These are phyloP conservation scores for Geranium brycei DNA, from an alignment of 345 rosid species.

Conservation along the genomic window DNA sequence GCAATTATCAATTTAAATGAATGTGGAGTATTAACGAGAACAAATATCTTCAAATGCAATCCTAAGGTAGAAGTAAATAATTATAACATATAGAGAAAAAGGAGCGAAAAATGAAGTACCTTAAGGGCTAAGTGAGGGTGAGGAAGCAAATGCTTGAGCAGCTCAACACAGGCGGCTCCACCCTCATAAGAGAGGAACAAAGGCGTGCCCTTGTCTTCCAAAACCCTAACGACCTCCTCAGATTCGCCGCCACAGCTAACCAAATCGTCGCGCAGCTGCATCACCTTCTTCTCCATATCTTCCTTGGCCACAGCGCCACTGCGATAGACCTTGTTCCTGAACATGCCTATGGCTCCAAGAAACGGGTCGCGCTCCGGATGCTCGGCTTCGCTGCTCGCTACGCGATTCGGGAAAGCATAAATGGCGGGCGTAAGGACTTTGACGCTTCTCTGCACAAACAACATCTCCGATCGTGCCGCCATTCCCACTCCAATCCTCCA, in stretches of 20 bases:
- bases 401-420: too few species aligned
- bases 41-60: too few species aligned
- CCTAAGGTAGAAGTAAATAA: too few species aligned
- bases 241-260: slow-evolving; percentile 18
- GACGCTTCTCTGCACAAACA: slow-evolving; percentile 6
- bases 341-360: too few species aligned
- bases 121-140: slow-evolving; percentile 43
- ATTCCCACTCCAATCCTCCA: slow-evolving; percentile 32
- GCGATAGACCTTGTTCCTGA: too few species aligned
- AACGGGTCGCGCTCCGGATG: too few species aligned
- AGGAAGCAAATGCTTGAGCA: slow-evolving; percentile 40
- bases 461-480: too few species aligned
- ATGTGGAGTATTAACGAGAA: too few species aligned
- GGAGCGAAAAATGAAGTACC: slow-evolving; percentile 31
- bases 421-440: slow-evolving; percentile 11
- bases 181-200: slow-evolving; percentile 22
- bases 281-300: neutral
- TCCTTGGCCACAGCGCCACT: too few species aligned
- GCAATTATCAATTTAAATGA: too few species aligned
- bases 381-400: too few species aligned
- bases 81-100: too few species aligned
- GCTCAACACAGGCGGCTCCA: slow-evolving; percentile 47
- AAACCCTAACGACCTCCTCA: slow-evolving; percentile 27
- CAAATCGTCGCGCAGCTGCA: slow-evolving; percentile 23
- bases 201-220: slow-evolving; percentile 39